phyloP scores from a whole-genome alignment of 2,329 filamentous ascomycete genomes.

The Aspergillus vadensis region DNA sequence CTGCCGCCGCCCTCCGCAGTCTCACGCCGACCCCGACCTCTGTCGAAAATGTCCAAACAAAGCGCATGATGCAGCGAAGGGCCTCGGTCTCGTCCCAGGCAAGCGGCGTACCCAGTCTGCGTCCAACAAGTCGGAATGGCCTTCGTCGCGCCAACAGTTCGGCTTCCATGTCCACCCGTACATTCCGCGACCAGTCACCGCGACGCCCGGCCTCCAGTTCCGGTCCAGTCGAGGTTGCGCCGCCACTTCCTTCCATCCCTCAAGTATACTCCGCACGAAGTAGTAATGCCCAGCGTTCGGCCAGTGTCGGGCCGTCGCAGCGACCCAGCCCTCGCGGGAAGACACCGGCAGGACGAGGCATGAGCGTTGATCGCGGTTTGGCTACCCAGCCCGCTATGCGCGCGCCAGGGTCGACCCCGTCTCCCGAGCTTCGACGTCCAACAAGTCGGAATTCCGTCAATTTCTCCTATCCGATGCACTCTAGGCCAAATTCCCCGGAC shows the following conservation, averaged over 20 bases:
- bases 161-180: slow-evolving; percentile 84
- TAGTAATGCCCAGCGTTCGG: slow-evolving; percentile 44
- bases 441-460: slow-evolving; percentile 50
- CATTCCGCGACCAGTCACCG: slow-evolving; percentile 78
- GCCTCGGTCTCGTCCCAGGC: slow-evolving; percentile 70
- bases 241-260: slow-evolving; percentile 76
- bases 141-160: slow-evolving; percentile 69
- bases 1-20: slow-evolving; percentile 79
- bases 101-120: slow-evolving; percentile 49
- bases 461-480: slow-evolving; percentile 50
- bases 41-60: slow-evolving; percentile 82
- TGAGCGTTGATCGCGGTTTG: slow-evolving; percentile 42
- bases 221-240: slow-evolving; percentile 54
- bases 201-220: slow-evolving; percentile 48
- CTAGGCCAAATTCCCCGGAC: slow-evolving; percentile 45
- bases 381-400: slow-evolving; percentile 17
- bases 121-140: slow-evolving; percentile 42
- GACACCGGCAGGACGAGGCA: slow-evolving; percentile 42
- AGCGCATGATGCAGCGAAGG: slow-evolving; percentile 74
- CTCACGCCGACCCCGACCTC: slow-evolving; percentile 76
- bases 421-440: slow-evolving; percentile 42
- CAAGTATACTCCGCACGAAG: slow-evolving; percentile 44
- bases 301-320: slow-evolving; percentile 54
- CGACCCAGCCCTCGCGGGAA: slow-evolving; percentile 51
- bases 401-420: slow-evolving; percentile 27